Conservation (phyloP, 2,329 filamentous ascomycete species). For the Talaromyces sp. region DNA sequence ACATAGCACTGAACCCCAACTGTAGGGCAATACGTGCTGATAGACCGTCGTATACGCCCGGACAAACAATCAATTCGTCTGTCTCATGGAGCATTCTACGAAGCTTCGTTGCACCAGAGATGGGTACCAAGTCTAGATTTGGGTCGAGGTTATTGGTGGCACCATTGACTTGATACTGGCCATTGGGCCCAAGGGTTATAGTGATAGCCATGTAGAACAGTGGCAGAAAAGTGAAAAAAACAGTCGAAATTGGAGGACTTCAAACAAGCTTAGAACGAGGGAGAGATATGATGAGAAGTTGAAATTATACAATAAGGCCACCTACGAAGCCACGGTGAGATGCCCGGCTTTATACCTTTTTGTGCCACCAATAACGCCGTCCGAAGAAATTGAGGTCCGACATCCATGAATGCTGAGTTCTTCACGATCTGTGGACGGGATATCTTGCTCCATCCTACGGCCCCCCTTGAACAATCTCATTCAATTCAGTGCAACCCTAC, state of each 20-base stretch:
- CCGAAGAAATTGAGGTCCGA: too few species aligned
- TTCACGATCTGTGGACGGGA: neutral
- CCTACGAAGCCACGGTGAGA: neutral
- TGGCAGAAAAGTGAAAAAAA: neutral
- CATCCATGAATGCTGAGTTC: neutral
- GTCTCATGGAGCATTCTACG: conserved; percentile 14
- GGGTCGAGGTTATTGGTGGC: neutral
- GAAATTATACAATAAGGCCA: neutral
- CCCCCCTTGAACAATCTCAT: neutral
- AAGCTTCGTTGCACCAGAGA: conserved; percentile 15
- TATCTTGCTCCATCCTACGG: neutral
- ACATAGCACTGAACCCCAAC: conserved; percentile 49
- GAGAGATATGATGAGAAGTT: neutral
- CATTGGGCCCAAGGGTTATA: conserved; percentile 10
- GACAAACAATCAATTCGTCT: conserved; percentile 40
- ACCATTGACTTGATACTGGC: conserved; percentile 15
- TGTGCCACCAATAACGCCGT: neutral
- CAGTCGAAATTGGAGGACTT: neutral
- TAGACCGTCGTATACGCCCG: conserved; percentile 52
- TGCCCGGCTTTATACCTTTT: neutral
- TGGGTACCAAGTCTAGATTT: conserved; percentile 1
- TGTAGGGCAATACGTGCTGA: conserved; percentile 49
- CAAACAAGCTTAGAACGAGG: neutral
- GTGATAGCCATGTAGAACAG: conserved; percentile 13
- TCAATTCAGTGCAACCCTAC: neutral